A percentile compares a stretch with the other conserved stretches of the same genome.
Conservation (phyloP, 441 rosid species). For the Jatropha podagrica region DNA sequence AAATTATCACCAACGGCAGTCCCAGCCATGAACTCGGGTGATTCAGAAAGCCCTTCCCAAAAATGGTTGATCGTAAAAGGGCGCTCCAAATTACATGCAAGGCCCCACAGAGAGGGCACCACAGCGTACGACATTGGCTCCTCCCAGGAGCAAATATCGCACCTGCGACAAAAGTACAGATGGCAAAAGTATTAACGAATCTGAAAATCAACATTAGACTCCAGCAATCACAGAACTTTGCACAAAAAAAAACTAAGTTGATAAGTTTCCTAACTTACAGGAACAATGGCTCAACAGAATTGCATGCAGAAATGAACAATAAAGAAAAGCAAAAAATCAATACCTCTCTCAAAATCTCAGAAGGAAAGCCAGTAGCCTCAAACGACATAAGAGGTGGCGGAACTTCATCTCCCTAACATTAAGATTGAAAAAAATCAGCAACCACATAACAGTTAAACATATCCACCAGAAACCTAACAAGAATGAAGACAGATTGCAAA, state of each 20-base stretch:
- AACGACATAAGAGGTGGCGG: slow-evolving; percentile 78
- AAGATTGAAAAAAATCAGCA: not conserved
- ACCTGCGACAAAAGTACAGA: slow-evolving; percentile 91
- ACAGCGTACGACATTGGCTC: slow-evolving; percentile 99
- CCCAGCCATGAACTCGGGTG: slow-evolving; percentile 72
- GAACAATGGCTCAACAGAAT: not conserved
- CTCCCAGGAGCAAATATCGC: slow-evolving; percentile 99
- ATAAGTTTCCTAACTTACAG: slow-evolving; percentile 14
- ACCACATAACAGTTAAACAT: not conserved
- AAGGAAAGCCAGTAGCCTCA: slow-evolving; percentile 81
- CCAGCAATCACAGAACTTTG: slow-evolving; percentile 27
- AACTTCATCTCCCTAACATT: slow-evolving; percentile 69
- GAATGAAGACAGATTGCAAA: not conserved
- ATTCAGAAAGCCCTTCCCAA: slow-evolving; percentile 50
- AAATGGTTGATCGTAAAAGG: slow-evolving; percentile 75
- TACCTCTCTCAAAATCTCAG: slow-evolving; percentile 69
- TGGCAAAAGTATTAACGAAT: slow-evolving; percentile 40
- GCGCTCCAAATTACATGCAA: slow-evolving; percentile 75
- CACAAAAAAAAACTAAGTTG: slow-evolving; percentile 1
- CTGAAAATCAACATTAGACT: slow-evolving; percentile 42
- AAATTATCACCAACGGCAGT: slow-evolving; percentile 81
- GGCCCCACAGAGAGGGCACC: slow-evolving; percentile 70
- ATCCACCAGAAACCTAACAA: not conserved
- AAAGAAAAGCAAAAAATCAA: not conserved
- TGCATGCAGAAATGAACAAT: not conserved